phyloP scores from a whole-genome alignment of 1,139 yeast genomes.

The Oligophagozyma castellii region DNA sequence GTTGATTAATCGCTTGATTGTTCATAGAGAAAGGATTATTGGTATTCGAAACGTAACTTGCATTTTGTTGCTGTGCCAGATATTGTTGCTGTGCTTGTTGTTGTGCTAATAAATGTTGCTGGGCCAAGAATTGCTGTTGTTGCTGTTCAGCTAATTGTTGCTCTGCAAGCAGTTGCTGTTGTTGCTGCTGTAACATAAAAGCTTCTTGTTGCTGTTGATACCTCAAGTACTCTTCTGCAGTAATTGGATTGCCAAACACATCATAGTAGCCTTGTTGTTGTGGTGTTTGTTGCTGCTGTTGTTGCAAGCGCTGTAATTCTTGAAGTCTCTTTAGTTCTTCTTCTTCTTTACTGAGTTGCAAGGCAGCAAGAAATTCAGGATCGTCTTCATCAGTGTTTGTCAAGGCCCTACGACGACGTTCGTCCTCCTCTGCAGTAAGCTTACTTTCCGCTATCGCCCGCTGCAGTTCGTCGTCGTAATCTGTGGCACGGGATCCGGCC shows the following conservation, averaged over 20 bases:
- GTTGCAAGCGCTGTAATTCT: conserved; percentile 38
- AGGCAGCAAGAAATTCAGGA: conserved; percentile 36
- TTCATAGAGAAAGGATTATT: conserved; percentile 75
- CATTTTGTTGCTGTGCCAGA: conserved; percentile 39
- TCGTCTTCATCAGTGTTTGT: conserved; percentile 47
- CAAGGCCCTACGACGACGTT: conserved; percentile 32
- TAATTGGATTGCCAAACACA: conserved; percentile 70
- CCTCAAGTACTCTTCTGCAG: conserved; percentile 28
- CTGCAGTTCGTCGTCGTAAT: conserved; percentile 64
- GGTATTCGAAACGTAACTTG: conserved; percentile 44
- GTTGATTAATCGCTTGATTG: conserved; percentile 4
- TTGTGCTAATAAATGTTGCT: conserved; percentile 23
- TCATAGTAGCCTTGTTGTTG: conserved; percentile 34
- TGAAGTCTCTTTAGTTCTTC: conserved; percentile 58
- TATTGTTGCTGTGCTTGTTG: conserved; percentile 23
- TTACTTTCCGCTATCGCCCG: conserved; percentile 74
- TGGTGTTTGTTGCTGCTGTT: conserved; percentile 27
- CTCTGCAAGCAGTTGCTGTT: conserved; percentile 10
- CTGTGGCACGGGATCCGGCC: neutral
- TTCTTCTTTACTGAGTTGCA: conserved; percentile 76
- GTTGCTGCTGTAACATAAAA: conserved; percentile 20
- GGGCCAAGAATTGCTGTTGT: conserved; percentile 21
- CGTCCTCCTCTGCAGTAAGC: conserved; percentile 80
- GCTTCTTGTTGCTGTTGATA: conserved; percentile 27
- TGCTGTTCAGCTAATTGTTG: conserved; percentile 13